Base-by-base conservation (phyloP, 202 grass and related monocot species). In the Panicum virgatum region DNA sequence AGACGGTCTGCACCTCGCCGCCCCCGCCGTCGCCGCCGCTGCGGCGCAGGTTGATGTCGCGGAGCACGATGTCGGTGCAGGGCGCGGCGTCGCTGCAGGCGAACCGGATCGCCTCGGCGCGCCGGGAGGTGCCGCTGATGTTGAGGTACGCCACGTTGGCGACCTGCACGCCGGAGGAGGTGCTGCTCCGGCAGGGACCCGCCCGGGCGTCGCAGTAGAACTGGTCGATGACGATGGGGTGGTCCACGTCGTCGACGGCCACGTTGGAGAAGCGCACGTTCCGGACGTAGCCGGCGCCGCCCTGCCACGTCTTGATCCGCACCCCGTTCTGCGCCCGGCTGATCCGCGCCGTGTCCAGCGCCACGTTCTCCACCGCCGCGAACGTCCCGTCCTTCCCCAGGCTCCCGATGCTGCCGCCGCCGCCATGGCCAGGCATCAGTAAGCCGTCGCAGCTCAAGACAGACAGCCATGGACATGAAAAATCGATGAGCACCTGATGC, bases 221-320 rank as follows among this genome's bases (percentile, higher is more conserved):
- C 76, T 98, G 95, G 82, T 98, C 92, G 34, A 98, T 98, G 87
- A 98, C 77, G 73, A 98, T 98, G 62, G 95, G 95, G 76, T 94
- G 93, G 67, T 88, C 65, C 7, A 98, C 95, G 73, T 60, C 88
- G 23, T 89, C 84, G 20, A 98, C 84, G 23, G 15, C 65, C 15
- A 98, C 90, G 61, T 94, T 86, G 62, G 89, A 76, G 64, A 98
- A 98, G 3, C 82, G 78, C 2, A 97, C 88, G 42, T 73, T 38
- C 27, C 84, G 88, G 7, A 98, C 92, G 73, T 88, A 94, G 0
- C 95, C 95, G 6, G 84, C 61, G 18, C 95, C 95, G 52, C 95
- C 92, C 90, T 98, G 95, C 92, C 95, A 98, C 11, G 95, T 98
- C 88, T 98, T 97, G 75, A 97, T 97, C 63, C 95, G 82, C 9